Base-by-base conservation (phyloP, 129 eudicot species). In the Gnaphalium uliginosum region DNA sequence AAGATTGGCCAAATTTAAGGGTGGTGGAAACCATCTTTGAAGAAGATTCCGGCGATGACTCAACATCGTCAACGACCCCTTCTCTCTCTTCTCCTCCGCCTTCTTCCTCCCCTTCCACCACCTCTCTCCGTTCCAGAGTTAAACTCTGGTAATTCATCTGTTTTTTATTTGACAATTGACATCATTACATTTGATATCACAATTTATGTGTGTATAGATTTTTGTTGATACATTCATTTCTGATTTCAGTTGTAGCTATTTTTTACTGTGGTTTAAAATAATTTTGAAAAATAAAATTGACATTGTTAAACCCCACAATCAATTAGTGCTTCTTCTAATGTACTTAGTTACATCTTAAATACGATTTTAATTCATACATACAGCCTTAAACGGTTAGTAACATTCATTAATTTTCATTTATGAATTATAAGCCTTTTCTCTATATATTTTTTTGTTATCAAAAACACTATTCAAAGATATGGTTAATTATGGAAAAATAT, bases 1-100 rank as follows among this genome's bases (percentile, higher is more conserved):
- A 73, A 50, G 77, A 79, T 0, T 86, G 91, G 92, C 80, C 61
- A 8, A 83, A 85, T 57, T 69, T 89, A 21, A 85, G 88, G 56
- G 76, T 78, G 69, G 92, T 89, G 53, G 90, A 86, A 56, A 92
- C 92, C 5, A 92, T 92, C 25, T 89, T 85, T 24, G 97, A 92
- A 76, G 97, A 88, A 46, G 87, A 88, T 18, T 80, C 79, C 41
- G 75, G 70, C 53, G 83, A 79, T 6, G 86, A 83, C 33, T 59
- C 79, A 1, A 9, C 85, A 7, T 68, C 84, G 14, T 78, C 93
- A 6, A 50, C 83, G 30, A 67, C 85, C 39, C 57, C 81, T 43
- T 72, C 77, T 2, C 29, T 56, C 30, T 30, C 76, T 69, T 21
- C 85, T 8, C 76, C 83, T 23, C 79, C 87, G 8, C 83, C 77